Evolutionary conservation across 805 yeast genomes (phyloP).

Genomic region (Maudiozyma serrabonitensis): DNA sequence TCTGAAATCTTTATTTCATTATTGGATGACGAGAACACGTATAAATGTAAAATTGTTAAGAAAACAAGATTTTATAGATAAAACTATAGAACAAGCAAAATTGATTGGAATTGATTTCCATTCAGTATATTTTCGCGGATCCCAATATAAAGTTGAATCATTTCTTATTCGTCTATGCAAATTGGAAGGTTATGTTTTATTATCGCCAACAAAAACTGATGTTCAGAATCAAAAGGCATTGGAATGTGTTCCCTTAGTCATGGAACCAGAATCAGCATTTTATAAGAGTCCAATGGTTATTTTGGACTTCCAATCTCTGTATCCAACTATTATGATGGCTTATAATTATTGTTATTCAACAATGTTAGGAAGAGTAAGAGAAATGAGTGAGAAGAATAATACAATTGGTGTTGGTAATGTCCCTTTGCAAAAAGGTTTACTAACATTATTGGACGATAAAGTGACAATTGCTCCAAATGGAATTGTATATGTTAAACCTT

Average conservation of each 20-base stretch:
- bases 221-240: constrained; percentile 79
- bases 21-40: constrained; percentile 36
- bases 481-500: constrained; percentile 56
- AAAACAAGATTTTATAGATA: constrained; percentile 54
- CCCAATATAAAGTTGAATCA: constrained; percentile 91
- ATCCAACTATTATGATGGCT: constrained; percentile 88
- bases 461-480: constrained; percentile 82
- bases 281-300: constrained; percentile 87
- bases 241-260: constrained; percentile 79
- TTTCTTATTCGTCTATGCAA: constrained; percentile 66
- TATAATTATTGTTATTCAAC: constrained; percentile 82
- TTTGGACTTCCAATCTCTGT: constrained; percentile 84
- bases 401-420: constrained; percentile 44
- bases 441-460: constrained; percentile 43
- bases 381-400: constrained; percentile 38
- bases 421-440: constrained; percentile 46
- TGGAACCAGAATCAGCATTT: constrained; percentile 83
- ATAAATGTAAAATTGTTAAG: constrained; percentile 37
- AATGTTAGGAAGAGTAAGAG: constrained; percentile 50
- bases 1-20: constrained; percentile 38
- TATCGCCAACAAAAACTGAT: constrained; percentile 72
- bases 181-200: constrained; percentile 57
- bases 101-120: constrained; percentile 82
- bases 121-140: constrained; percentile 82
- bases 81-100: constrained; percentile 75